Conservation (phyloP, 2,329 filamentous ascomycete genomes). For the Westerdykella ornata region DNA sequence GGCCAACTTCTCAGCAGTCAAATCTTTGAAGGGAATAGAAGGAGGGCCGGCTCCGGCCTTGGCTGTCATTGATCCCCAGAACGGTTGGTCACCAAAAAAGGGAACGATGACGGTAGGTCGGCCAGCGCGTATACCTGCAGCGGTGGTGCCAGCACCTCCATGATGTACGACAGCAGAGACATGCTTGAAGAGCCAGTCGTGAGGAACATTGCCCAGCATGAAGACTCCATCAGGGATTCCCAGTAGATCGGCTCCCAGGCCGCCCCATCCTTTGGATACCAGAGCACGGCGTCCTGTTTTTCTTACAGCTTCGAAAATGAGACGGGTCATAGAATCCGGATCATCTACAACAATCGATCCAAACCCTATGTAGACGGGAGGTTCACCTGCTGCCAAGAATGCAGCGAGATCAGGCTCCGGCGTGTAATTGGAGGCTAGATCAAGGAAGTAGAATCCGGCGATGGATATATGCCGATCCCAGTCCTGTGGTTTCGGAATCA, state of each 20-base stretch:
- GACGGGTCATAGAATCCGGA: slow-evolving; percentile 37
- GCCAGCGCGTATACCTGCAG: slow-evolving; percentile 74
- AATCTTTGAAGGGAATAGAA: slow-evolving; percentile 36
- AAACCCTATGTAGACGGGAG: slow-evolving; percentile 40
- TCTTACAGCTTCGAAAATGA: slow-evolving; percentile 40
- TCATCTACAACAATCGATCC: slow-evolving; percentile 40
- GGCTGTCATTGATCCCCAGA: slow-evolving; percentile 40
- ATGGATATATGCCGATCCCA: slow-evolving; percentile 40
- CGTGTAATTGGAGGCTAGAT: slow-evolving; percentile 35
- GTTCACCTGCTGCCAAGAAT: slow-evolving; percentile 36
- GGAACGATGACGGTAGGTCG: slow-evolving; percentile 77
- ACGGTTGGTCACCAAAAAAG: slow-evolving; percentile 54
- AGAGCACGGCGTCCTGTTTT: slow-evolving; percentile 66
- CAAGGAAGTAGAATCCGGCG: slow-evolving; percentile 39
- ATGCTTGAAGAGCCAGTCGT: slow-evolving; percentile 81
- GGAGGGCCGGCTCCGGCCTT: slow-evolving; percentile 37
- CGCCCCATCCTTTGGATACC: slow-evolving; percentile 84
- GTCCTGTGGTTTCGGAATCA: slow-evolving; percentile 44
- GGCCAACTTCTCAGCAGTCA: slow-evolving; percentile 36
- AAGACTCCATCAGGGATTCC: slow-evolving; percentile 67
- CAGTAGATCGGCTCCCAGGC: slow-evolving; percentile 61
- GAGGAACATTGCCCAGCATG: slow-evolving; percentile 78
- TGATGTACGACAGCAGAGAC: slow-evolving; percentile 82
- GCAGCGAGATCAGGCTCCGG: slow-evolving; percentile 36
- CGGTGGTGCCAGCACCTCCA: slow-evolving; percentile 80